A percentile compares a stretch with the other conserved stretches of the same genome.
Conservation (phyloP, 2,329 filamentous ascomycete species). For the Botrytis elliptica region DNA sequence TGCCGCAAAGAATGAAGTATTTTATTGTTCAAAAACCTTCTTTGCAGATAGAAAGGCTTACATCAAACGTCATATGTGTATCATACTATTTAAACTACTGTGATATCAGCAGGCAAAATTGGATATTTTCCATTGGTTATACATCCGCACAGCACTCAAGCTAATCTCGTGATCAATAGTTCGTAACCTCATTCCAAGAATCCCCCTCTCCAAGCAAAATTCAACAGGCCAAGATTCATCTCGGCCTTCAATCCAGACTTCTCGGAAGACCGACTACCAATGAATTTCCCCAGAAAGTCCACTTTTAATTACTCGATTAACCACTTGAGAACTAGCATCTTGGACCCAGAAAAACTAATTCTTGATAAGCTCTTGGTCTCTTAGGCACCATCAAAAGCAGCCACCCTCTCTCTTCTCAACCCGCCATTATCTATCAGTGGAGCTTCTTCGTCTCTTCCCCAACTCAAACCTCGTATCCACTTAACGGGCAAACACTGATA, state of each 20-base stretch:
- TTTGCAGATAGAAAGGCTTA: not conserved
- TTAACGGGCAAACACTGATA: conserved; percentile 4
- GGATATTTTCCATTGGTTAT: not conserved
- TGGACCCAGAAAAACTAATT: not conserved
- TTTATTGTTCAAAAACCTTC: not conserved
- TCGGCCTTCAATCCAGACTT: not conserved
- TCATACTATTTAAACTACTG: not conserved
- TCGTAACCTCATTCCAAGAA: not conserved
- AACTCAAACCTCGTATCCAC: conserved; percentile 6
- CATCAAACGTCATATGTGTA: not conserved
- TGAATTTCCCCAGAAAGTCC: not conserved
- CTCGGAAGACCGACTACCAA: not conserved
- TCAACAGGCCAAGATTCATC: not conserved
- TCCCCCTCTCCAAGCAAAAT: not conserved
- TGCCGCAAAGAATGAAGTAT: not conserved
- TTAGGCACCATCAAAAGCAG: not conserved
- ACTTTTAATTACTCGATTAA: not conserved
- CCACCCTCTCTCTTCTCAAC: not conserved
- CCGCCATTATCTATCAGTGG: conserved; percentile 5
- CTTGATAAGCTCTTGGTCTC: not conserved
- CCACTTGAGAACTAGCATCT: not conserved
- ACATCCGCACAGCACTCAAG: not conserved
- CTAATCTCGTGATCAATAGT: not conserved
- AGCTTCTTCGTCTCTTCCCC: not conserved
- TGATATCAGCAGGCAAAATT: not conserved